These are phyloP conservation scores for Trichosporon faecale DNA, from an alignment of 1,284 basidiomycete genomes.

Conservation along the genomic window DNA sequence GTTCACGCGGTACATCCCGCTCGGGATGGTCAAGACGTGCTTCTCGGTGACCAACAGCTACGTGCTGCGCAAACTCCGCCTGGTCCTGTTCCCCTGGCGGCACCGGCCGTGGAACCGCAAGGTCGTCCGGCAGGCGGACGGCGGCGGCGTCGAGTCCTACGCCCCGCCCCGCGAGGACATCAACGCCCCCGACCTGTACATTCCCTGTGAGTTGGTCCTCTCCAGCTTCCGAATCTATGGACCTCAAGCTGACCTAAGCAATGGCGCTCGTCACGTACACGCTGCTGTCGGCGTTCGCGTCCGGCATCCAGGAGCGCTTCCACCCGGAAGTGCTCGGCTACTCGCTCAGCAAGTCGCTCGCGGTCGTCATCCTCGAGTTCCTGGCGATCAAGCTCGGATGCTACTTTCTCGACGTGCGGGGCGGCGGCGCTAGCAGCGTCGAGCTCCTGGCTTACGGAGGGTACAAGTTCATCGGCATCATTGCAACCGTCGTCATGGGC, in stretches of 20 bases:
- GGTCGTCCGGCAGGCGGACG: conserved; percentile 54
- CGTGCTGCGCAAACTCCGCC: conserved; percentile 81
- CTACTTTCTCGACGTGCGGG: conserved; percentile 81
- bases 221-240: no score
- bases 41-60: conserved; percentile 98
- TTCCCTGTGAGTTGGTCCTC: conserved; percentile 67
- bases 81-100: conserved; percentile 94
- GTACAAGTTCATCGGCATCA: conserved; percentile 86
- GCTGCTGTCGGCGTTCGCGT: conserved; percentile 77
- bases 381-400: conserved; percentile 83
- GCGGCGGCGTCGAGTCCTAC: conserved; percentile 68
- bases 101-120: conserved; percentile 78
- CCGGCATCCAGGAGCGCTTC: conserved; percentile 78
- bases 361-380: conserved; percentile 80
- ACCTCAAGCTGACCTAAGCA: conserved; percentile 54
- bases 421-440: conserved; percentile 63
- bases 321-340: conserved; percentile 87
- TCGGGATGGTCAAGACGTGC: conserved; percentile 79
- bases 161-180: conserved; percentile 88
- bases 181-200: conserved; percentile 94
- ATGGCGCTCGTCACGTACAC: conserved; percentile 98
- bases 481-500: conserved; percentile 46
- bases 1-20: conserved; percentile 73
- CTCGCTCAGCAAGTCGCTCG: conserved; percentile 75
- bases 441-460: conserved; percentile 72